Conservation (phyloP, 768 basidiomycete genomes). For the Pisolithus orientalis region DNA sequence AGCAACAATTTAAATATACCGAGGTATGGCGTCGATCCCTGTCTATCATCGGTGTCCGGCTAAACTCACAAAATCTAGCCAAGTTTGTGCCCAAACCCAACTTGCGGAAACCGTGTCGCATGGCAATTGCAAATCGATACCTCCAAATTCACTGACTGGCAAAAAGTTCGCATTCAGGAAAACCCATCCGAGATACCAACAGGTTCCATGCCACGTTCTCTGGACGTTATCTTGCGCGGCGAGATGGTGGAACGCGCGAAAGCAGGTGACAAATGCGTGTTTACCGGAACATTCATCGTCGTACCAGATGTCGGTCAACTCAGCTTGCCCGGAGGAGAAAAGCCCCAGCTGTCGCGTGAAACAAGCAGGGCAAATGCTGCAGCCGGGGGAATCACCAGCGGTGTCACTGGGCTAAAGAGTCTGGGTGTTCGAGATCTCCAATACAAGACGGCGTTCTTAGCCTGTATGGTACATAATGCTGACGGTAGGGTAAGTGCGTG, state of each 20-base stretch:
- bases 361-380: constrained; percentile 55
- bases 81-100: constrained; percentile 87
- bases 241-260: constrained; percentile 99
- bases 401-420: constrained; percentile 91
- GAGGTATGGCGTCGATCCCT: constrained; percentile 48
- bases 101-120: constrained; percentile 81
- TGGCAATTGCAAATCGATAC: constrained; percentile 97
- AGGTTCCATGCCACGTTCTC: constrained; percentile 94
- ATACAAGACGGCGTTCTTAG: constrained; percentile 97
- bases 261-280: constrained; percentile 97
- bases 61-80: constrained; percentile 46
- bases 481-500: constrained; percentile 70
- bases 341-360: constrained; percentile 85
- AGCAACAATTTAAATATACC: constrained; percentile 99
- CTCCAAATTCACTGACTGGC: constrained; percentile 98
- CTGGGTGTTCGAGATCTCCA: constrained; percentile 93
- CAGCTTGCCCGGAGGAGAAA: constrained; percentile 90
- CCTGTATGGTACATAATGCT: constrained; percentile 93
- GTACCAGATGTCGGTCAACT: constrained; percentile 97
- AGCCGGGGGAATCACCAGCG: constrained; percentile 63
- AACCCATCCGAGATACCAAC: constrained; percentile 99
- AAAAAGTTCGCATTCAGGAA: constrained; percentile 98
- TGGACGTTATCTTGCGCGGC: constrained; percentile 91
- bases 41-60: constrained; percentile 5
- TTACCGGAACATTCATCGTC: constrained; percentile 96